Conservation (phyloP, 2,329 filamentous ascomycete species). For the Xylaria polymorpha region DNA sequence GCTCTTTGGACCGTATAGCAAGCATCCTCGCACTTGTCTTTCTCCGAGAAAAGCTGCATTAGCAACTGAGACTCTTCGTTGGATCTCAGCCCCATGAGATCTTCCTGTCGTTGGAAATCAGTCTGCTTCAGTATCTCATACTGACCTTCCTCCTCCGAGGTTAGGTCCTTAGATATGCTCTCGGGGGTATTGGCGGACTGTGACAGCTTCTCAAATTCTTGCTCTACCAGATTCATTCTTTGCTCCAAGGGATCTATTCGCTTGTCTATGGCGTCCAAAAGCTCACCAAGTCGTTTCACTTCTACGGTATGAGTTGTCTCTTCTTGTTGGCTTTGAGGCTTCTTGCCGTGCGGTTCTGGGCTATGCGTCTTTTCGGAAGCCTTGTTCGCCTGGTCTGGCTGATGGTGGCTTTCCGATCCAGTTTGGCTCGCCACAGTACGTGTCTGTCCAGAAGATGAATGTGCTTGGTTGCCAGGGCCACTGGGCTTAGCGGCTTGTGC, state of each 20-base stretch:
- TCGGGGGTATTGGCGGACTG: conserved; percentile 29
- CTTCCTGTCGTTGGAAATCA: conserved; percentile 37
- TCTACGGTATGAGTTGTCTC: conserved; percentile 18
- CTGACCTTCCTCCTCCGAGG: conserved; percentile 32
- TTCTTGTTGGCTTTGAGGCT: conserved; percentile 5
- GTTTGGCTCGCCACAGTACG: conserved; percentile 16
- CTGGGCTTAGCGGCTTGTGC: conserved; percentile 16
- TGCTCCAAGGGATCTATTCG: conserved; percentile 35
- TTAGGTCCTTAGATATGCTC: conserved; percentile 22
- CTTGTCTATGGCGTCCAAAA: conserved; percentile 34
- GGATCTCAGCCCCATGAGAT: conserved; percentile 31
- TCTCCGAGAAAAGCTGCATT: conserved; percentile 40
- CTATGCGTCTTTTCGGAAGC: conserved; percentile 7
- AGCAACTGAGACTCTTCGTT: conserved; percentile 35
- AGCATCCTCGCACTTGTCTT: conserved; percentile 39
- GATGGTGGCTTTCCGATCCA: conserved; percentile 9
- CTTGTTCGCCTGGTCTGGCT: conserved; percentile 20
- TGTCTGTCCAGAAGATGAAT: conserved; percentile 14
- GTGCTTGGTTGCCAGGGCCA: conserved; percentile 19
- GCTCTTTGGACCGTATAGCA: conserved; percentile 40
- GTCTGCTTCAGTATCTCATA: conserved; percentile 38
- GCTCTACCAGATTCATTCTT: conserved; percentile 29
- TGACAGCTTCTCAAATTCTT: conserved; percentile 28
- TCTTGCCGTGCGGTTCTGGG: conserved; percentile 16
- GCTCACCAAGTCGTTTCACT: conserved; percentile 26